Conservation (phyloP, 2,329 filamentous ascomycete species). For the Neofusicoccum umdonicola region DNA sequence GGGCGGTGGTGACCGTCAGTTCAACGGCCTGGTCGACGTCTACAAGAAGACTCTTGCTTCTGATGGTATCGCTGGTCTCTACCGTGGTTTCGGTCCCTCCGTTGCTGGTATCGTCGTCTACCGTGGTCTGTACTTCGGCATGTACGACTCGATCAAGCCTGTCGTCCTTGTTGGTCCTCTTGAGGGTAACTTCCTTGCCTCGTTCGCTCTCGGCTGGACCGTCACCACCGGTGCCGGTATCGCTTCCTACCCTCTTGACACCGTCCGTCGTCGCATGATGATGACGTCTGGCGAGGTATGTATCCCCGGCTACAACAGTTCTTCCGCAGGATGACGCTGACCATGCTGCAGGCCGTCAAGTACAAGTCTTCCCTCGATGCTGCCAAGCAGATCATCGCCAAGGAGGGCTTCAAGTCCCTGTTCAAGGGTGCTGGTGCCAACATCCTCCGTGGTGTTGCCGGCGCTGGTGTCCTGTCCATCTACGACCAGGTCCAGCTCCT, state of each 20-base stretch:
- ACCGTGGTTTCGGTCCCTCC: slow-evolving; percentile 99
- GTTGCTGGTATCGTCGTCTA: slow-evolving; percentile 99
- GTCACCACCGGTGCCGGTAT: slow-evolving; percentile 99
- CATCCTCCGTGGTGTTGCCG: slow-evolving; percentile 99
- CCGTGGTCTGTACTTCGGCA: slow-evolving; percentile 99
- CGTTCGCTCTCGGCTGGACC: slow-evolving; percentile 96
- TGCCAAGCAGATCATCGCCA: slow-evolving; percentile 87
- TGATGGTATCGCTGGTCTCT: slow-evolving; percentile 98
- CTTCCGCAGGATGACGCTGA: slow-evolving; percentile 21
- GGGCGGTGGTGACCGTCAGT: slow-evolving; percentile 96
- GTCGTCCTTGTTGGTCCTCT: slow-evolving; percentile 88
- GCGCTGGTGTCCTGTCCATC: slow-evolving; percentile 99
- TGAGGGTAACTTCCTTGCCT: slow-evolving; percentile 98
- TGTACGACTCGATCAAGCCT: slow-evolving; percentile 99
- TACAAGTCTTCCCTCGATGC: slow-evolving; percentile 97
- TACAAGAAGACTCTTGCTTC: slow-evolving; percentile 99
- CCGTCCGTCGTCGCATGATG: slow-evolving; percentile 99
- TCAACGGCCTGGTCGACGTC: slow-evolving; percentile 99
- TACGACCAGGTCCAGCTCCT: slow-evolving; percentile 99
- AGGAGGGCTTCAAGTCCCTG: slow-evolving; percentile 97
- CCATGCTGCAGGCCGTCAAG: slow-evolving; percentile 82
- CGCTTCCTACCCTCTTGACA: slow-evolving; percentile 99
- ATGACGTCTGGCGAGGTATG: slow-evolving; percentile 82
- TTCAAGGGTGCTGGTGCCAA: slow-evolving; percentile 99
- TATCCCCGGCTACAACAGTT: slow-evolving; percentile 21